phyloP scores from a whole-genome alignment of 1,284 basidiomycete genomes.

The Ustilago sp. region DNA sequence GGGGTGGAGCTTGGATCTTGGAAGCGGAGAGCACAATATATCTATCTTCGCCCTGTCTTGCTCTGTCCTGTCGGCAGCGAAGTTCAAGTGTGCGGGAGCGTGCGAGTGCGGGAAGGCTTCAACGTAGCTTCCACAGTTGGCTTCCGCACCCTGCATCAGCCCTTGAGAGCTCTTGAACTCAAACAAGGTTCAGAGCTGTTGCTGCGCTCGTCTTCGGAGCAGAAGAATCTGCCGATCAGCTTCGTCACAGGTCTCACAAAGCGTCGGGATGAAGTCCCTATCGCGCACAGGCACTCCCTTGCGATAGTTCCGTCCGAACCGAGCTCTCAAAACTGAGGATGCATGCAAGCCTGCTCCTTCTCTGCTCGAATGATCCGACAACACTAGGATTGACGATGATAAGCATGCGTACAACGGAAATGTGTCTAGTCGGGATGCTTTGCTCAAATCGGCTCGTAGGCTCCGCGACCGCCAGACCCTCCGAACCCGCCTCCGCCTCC shows the following conservation, averaged over 20 bases:
- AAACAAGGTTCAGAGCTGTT: background rate
- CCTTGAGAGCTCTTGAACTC: background rate
- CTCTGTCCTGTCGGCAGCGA: background rate
- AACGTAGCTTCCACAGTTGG: background rate
- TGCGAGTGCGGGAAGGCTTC: background rate
- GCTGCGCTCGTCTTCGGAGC: background rate
- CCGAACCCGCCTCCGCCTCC: conserved; percentile 40
- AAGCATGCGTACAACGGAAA: background rate
- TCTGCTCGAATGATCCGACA: background rate
- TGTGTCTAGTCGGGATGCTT: background rate
- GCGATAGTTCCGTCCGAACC: background rate
- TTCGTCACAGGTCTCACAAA: conserved; percentile 3
- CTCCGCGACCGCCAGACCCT: conserved; percentile 37
- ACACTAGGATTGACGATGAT: background rate
- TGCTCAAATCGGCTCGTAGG: conserved; percentile 46
- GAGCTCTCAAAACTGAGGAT: background rate
- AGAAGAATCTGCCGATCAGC: background rate
- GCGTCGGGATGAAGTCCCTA: background rate
- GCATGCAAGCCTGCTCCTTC: background rate
- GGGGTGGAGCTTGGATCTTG: background rate
- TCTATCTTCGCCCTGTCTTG: background rate
- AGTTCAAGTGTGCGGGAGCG: background rate
- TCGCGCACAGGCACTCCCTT: background rate
- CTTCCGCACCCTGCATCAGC: background rate
- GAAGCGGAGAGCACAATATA: background rate